Base-by-base conservation (phyloP, 2,329 filamentous ascomycete genomes). In the Alternaria alternata region DNA sequence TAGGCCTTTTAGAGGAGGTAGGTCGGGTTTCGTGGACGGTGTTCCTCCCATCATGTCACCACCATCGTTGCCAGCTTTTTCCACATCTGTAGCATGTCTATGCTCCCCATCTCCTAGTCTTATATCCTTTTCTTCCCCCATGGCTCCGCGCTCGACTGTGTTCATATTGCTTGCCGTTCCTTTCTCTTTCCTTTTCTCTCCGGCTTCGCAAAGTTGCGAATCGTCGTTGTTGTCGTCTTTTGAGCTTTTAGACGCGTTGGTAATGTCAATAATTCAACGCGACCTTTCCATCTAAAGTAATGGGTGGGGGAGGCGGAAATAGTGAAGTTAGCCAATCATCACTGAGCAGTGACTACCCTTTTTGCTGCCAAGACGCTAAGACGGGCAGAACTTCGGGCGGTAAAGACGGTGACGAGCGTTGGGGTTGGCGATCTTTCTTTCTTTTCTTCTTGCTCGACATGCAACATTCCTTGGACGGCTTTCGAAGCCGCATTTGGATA, bases 1-100 rank as follows among this genome's bases (percentile, higher is more conserved):
- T 28, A 83, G 77, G 4, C 74, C 79, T 68, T 77, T 79, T 41
- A 81, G 51, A 1, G 75, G 74, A 6, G 73, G 69, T 1, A 74
- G 34, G 32, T 60, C 20, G 38, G 28, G 26, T 26, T 55, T 32
- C 8, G 46, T 24, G 0, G 30, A 49, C 3, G 14, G 14, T 1
- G 22, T 49, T 5, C 48, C 48, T 34, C 54, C 48, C 44, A 46
- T 24, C 8, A 41, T 7, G 30, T 36, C 30, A 20, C 24, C 24
- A 12, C 11, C 34, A 24, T 28, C 46, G 11, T 28, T 14, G 26
- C 24, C 48, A 20, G 7, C 46, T 16, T 65, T 67, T 36, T 68
- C 66, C 9, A 66, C 28, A 42, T 68, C 69, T 20, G 18, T 41
- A 6, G 52, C 48, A 1, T 47, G 4, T 4, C 32, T 26, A 26